A percentile compares a stretch with the other conserved stretches of the same genome.
Conservation (phyloP, 2,329 filamentous ascomycete species). For the Fusarium hostae region DNA sequence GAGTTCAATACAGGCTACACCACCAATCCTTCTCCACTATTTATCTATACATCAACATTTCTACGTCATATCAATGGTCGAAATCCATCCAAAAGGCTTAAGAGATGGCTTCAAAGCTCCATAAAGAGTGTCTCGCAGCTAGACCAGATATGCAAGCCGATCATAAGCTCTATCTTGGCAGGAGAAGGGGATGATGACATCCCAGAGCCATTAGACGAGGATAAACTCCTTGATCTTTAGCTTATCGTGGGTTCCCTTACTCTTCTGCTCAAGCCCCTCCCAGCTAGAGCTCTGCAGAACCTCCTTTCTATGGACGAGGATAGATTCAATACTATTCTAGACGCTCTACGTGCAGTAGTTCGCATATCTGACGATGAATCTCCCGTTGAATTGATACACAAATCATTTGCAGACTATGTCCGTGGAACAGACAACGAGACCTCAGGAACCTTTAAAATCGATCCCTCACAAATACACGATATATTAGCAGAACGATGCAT, state of each 20-base stretch:
- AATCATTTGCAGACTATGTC: constrained; percentile 12
- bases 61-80: neutral
- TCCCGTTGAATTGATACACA: neutral
- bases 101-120: neutral
- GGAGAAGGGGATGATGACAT: neutral
- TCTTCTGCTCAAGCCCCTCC: neutral
- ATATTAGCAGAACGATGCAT: neutral
- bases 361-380: neutral
- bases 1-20: neutral
- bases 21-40: neutral
- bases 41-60: constrained; percentile 10
- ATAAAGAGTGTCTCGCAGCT: neutral
- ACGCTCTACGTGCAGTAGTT: neutral
- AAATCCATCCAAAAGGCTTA: neutral
- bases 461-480: neutral
- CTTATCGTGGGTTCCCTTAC: neutral
- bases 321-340: neutral
- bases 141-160: neutral
- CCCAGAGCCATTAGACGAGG: neutral
- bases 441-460: neutral
- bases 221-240: neutral
- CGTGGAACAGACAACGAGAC: neutral
- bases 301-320: neutral
- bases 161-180: neutral
- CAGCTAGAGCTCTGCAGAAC: neutral